Evolutionary conservation across 768 basidiomycete species (phyloP).

Genomic region (Zangia roseola): DNA sequence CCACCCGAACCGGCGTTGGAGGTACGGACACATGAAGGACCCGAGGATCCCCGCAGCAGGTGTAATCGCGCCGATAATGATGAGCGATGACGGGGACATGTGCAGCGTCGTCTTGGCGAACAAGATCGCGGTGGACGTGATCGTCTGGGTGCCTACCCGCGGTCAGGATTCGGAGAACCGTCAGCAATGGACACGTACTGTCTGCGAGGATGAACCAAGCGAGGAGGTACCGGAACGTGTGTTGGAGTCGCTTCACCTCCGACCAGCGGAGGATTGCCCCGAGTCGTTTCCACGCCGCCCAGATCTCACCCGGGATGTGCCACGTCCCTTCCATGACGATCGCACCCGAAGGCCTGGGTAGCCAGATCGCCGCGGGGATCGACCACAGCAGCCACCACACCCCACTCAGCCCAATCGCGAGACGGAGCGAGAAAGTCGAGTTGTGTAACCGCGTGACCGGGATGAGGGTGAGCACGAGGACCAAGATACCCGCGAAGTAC

Average conservation of each 20-base stretch:
- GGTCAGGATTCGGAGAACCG: neutral
- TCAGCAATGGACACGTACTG: conserved; percentile 43
- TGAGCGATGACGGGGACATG: conserved; percentile 79
- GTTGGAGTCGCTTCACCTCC: conserved; percentile 70
- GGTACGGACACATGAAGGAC: conserved; percentile 73
- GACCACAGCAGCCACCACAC: conserved; percentile 87
- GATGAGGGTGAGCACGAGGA: conserved; percentile 71
- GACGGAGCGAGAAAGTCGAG: conserved; percentile 72
- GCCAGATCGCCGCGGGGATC: conserved; percentile 72
- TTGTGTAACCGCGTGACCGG: conserved; percentile 73
- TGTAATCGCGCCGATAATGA: conserved; percentile 77
- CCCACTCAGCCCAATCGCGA: conserved; percentile 84
- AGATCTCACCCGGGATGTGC: conserved; percentile 52
- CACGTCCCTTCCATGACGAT: conserved; percentile 30
- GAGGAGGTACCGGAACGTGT: conserved; percentile 86
- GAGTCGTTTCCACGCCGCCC: conserved; percentile 72
- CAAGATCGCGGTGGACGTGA: conserved; percentile 87
- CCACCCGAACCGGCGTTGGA: conserved; percentile 67
- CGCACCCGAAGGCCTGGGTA: conserved; percentile 44
- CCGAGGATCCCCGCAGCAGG: conserved; percentile 79
- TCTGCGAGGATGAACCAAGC: conserved; percentile 96
- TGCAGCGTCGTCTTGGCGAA: conserved; percentile 87
- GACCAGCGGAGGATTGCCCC: conserved; percentile 69
- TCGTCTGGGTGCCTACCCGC: conserved; percentile 64
- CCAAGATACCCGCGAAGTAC: conserved; percentile 77